Evolutionary conservation across 106 monocot species (phyloP), one percentile per base, ranked within the genome.

Genomic region (Triglochin maritima): DNA sequence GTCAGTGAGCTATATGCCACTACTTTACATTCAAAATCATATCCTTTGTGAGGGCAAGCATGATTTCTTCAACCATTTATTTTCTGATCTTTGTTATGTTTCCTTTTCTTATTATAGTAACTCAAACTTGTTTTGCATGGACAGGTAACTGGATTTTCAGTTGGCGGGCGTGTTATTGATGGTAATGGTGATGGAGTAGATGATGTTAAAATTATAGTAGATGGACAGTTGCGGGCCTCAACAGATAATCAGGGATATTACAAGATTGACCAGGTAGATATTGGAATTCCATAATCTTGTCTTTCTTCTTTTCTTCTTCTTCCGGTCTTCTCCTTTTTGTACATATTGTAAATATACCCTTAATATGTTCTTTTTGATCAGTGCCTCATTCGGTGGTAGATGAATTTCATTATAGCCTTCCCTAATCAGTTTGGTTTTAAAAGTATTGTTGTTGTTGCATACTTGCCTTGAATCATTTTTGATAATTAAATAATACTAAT

Each of bases 71-170:
- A 29, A 29, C 29, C 29, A 4, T 64, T 6, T 47, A 64, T 17
- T 2, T 64, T 64, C 15, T 46, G 4, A 49, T 64, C n/a, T 7
- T 64, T n/a, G 13, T 49, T 44, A 9, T 17, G 11, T 1, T 65
- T 4, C 7, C 43, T 44, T 62, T 3, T 65, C 2, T 66, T 49
- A 17, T 66, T 7, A 6, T n/a, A 11, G 12, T 47, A 44, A 4
- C 14, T 68, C 50, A 53, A 53, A 11, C 15, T 12, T 56, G 42
- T 9, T 44, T 17, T 57, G 9, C 12, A 50, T 44, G 57, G 49
- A n/a, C 45, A 96, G 96, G 96, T 98, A 44, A 98, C 98, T 74
- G 98, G 98, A 69, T 98, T 98, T 84, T 98, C 98, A 61, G 76
- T 98, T 74, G 88, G 91, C 11, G 98, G 98, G 13, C 98, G 88